Percentiles rank a stretch among this genome's conserved stretches.
phyloP scores from a whole-genome alignment of 208 protist genomes.

The Leishmania guyanensis region DNA sequence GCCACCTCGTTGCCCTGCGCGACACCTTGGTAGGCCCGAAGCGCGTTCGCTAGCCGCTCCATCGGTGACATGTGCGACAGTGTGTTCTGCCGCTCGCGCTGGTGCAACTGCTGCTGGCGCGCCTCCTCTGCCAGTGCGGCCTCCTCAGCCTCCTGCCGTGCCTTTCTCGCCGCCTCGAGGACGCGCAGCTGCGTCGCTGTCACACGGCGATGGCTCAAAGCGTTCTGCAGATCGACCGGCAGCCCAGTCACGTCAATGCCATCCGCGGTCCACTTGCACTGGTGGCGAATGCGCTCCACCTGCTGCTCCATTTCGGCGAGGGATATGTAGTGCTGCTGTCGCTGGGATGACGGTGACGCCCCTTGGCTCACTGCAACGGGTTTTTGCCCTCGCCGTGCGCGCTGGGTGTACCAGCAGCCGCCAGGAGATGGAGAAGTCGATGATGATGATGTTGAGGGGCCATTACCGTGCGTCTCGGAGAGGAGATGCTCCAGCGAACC shows the following conservation, averaged over 20 bases:
- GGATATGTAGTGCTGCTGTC: constrained; percentile 39
- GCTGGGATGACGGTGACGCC: not conserved
- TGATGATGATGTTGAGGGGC: not conserved
- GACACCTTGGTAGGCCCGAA: constrained; percentile 55
- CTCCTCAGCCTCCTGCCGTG: constrained; percentile 24
- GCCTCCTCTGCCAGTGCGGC: constrained; percentile 15
- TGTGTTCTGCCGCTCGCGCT: constrained; percentile 22
- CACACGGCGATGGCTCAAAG: constrained; percentile 65
- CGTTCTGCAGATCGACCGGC: constrained; percentile 52
- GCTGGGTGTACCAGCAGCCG: not conserved
- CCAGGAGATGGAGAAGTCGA: not conserved
- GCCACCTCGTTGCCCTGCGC: constrained; percentile 43
- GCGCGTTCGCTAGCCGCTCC: constrained; percentile 41
- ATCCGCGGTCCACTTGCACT: constrained; percentile 56
- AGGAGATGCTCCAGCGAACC: constrained; percentile 59
- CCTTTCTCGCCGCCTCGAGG: constrained; percentile 45
- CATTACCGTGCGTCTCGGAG: not conserved
- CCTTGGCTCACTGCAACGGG: not conserved
- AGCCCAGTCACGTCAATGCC: constrained; percentile 87
- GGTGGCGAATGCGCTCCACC: constrained; percentile 51
- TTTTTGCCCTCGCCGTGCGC: not conserved
- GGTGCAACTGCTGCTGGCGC: constrained; percentile 21
- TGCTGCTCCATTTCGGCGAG: constrained; percentile 69
- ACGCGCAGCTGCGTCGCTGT: constrained; percentile 63
- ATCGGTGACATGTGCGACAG: constrained; percentile 26